Conservation (phyloP, 208 protist species). For the Acanthamoeba lenticulata region DNA sequence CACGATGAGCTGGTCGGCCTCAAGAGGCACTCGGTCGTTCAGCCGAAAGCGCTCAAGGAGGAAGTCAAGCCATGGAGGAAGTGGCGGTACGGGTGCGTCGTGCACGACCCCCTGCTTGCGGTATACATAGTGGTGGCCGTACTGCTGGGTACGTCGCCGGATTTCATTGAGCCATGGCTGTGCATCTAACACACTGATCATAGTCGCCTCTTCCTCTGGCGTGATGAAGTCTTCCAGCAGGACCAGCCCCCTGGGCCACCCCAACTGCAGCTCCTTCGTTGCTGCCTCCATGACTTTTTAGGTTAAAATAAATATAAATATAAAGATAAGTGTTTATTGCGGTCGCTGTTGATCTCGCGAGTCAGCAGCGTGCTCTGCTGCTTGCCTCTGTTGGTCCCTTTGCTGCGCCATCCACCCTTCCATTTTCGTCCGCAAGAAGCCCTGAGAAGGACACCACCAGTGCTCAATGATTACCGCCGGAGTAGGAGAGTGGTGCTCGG, state of each 20-base stretch:
- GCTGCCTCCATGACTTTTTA: neutral
- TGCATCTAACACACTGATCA: neutral
- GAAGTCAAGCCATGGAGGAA: neutral
- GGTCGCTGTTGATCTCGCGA: too few species aligned
- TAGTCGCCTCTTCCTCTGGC: neutral
- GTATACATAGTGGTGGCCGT: neutral
- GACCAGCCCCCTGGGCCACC: neutral
- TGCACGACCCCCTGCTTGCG: neutral
- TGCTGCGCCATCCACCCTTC: neutral
- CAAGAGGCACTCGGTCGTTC: neutral
- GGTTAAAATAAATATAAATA: too few species aligned
- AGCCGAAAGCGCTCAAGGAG: neutral
- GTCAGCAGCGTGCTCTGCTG: neutral
- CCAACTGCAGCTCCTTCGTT: neutral
- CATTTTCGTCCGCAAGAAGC: neutral
- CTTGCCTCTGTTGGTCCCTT: neutral
- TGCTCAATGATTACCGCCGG: neutral
- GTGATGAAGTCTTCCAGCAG: neutral
- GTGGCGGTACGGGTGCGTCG: constrained; percentile 1
- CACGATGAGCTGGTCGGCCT: neutral
- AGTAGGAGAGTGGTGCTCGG: neutral
- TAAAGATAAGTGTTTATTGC: neutral
- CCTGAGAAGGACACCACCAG: neutral
- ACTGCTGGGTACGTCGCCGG: constrained; percentile 1
- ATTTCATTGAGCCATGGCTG: neutral